These are phyloP conservation scores for Xylaria sp. DNA, from an alignment of 2,329 filamentous ascomycete species.

Conservation along the genomic window DNA sequence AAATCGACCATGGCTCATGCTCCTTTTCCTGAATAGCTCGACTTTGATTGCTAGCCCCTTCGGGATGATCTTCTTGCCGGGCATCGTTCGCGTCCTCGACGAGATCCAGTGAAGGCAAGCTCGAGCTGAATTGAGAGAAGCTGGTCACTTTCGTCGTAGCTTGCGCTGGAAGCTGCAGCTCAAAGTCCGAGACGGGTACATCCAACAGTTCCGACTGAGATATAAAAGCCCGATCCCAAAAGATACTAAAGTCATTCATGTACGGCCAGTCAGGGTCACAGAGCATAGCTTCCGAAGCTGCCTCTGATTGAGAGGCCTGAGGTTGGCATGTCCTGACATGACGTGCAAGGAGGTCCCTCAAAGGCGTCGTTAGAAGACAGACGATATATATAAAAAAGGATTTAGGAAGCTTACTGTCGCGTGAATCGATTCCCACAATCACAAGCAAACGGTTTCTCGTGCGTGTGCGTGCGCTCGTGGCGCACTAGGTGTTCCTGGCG, in stretches of 20 bases:
- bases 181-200: constrained; percentile 4
- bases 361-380: not conserved
- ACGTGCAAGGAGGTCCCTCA: constrained; percentile 34
- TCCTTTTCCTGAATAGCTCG: not conserved
- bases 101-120: constrained; percentile 30
- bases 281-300: constrained; percentile 2
- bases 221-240: constrained; percentile 31
- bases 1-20: constrained; percentile 38
- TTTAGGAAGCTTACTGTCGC: constrained; percentile 44
- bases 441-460: constrained; percentile 50
- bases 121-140: constrained; percentile 33
- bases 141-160: constrained; percentile 9
- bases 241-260: constrained; percentile 25
- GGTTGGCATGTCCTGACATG: constrained; percentile 29
- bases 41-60: not conserved
- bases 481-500: constrained; percentile 50
- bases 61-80: not conserved
- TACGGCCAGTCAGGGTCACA: constrained; percentile 14
- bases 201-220: constrained; percentile 21
- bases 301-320: not conserved
- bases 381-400: not conserved
- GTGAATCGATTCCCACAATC: constrained; percentile 49
- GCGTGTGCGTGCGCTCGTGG: constrained; percentile 51
- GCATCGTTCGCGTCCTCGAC: constrained; percentile 10
- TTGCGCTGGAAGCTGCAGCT: not conserved